Percentiles rank a stretch among this genome's conserved stretches.
Evolutionary conservation across 2,329 filamentous ascomycete species (phyloP).

Genomic region (Talaromyces piceae): DNA sequence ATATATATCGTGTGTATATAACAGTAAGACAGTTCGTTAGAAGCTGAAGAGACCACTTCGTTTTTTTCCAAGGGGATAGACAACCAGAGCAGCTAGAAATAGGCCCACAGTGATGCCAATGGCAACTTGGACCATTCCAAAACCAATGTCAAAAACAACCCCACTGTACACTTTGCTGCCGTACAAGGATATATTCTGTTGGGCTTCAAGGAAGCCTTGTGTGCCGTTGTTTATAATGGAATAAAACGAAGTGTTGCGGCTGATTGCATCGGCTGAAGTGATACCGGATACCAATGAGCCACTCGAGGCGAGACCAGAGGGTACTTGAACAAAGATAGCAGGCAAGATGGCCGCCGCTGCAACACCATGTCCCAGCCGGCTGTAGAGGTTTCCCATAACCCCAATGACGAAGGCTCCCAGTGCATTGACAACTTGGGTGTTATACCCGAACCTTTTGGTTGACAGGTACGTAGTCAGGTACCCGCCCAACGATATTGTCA

Average conservation of each 20-base stretch:
- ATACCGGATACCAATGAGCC: constrained; percentile 54
- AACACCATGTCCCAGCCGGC: constrained; percentile 64
- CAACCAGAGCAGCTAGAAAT: constrained; percentile 41
- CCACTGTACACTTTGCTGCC: constrained; percentile 16
- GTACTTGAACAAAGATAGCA: constrained; percentile 70
- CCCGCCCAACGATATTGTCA: constrained; percentile 64
- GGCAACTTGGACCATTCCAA: constrained; percentile 43
- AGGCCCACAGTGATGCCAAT: constrained; percentile 45
- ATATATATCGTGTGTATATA: background rate
- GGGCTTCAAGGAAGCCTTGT: constrained; percentile 23
- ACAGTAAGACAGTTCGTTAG: constrained; percentile 13
- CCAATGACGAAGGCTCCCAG: constrained; percentile 72
- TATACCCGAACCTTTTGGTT: constrained; percentile 59
- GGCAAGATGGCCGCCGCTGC: constrained; percentile 83
- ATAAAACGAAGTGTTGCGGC: constrained; percentile 19
- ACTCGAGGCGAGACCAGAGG: constrained; percentile 53
- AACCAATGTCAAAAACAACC: constrained; percentile 40
- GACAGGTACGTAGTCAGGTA: constrained; percentile 73
- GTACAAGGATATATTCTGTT: constrained; percentile 19
- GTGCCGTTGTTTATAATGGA: constrained; percentile 41
- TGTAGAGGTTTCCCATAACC: constrained; percentile 75
- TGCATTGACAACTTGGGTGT: constrained; percentile 69
- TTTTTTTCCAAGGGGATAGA: constrained; percentile 44
- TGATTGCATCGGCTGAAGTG: constrained; percentile 51
- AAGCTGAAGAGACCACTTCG: constrained; percentile 44